These are phyloP conservation scores for Trametes cubensis DNA, from an alignment of 768 basidiomycete genomes.

Conservation along the genomic window DNA sequence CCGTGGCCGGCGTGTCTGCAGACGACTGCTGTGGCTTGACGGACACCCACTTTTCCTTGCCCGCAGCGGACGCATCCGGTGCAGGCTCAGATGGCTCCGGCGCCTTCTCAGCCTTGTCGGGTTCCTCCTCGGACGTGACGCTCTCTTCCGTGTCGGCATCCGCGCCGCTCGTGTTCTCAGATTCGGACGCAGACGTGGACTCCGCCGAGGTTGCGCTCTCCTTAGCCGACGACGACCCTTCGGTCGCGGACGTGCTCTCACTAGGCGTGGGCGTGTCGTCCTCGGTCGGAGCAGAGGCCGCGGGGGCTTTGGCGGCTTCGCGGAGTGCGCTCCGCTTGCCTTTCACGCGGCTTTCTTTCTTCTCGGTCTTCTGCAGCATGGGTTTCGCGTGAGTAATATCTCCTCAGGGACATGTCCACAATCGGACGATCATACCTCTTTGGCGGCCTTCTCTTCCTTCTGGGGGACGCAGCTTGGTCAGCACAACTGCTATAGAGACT, in stretches of 20 bases:
- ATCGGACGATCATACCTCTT: slow-evolving; percentile 25
- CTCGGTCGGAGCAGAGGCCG: slow-evolving; percentile 3
- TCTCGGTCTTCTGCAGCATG: slow-evolving; percentile 51
- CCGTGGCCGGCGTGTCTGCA: not conserved
- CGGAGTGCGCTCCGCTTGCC: slow-evolving; percentile 49
- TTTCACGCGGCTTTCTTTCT: slow-evolving; percentile 58
- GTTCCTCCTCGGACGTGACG: slow-evolving; percentile 71
- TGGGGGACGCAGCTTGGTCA: slow-evolving; percentile 11
- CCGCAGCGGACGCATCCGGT: slow-evolving; percentile 31
- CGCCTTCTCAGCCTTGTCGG: slow-evolving; percentile 41
- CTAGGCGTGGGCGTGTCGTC: slow-evolving; percentile 4
- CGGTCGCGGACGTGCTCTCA: slow-evolving; percentile 13
- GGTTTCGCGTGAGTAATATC: slow-evolving; percentile 2
- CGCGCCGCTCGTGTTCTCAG: slow-evolving; percentile 57
- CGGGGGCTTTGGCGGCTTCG: slow-evolving; percentile 28
- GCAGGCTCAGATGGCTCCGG: slow-evolving; percentile 15
- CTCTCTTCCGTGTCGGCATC: slow-evolving; percentile 81
- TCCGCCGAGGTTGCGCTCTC: slow-evolving; percentile 23
- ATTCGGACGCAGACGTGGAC: slow-evolving; percentile 34
- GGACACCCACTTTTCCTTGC: slow-evolving; percentile 76
- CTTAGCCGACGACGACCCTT: slow-evolving; percentile 25
- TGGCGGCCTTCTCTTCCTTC: slow-evolving; percentile 28
- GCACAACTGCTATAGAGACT: not conserved
- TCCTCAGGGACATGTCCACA: not conserved
- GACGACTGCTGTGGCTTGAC: slow-evolving; percentile 54